Evolutionary conservation across 225 moss, liverwort and hornwort genomes (phyloP), one percentile per base, ranked within the genome.

Genomic region (Polytrichum formosum): DNA sequence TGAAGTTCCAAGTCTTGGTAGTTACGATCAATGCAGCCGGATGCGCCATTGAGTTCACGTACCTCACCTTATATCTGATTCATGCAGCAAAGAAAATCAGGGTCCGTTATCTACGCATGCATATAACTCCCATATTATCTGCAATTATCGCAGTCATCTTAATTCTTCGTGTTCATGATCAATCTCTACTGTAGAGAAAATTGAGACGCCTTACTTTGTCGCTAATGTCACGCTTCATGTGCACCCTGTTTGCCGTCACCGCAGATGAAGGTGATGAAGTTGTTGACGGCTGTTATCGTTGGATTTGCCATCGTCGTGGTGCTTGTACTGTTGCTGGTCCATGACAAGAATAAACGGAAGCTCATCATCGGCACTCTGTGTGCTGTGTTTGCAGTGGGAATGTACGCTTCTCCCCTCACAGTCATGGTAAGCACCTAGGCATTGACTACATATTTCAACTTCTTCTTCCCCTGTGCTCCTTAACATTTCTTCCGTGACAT

Each of bases 401-500:
- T 90, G 90, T 90, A 83, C 10, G 72, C 65, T 64, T 87, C 90
- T 8, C 90, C 90, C 17, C 81, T 90, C 30, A 78, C 85, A 27
- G 74, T 88, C 61, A 85, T 90, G 85, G 90, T 90, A 65, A 61
- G 54, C 37, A 6, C 20, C 26, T 19, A 58, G 21, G 13, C 13
- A 46, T 2, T 37, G 37, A 37, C 46, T 37, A 46, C 46, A 46
- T 46, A 13, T 46, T 35, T 46, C 13, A 3, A 16, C 46, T 46
- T 3, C 46, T 16, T 46, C 46, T 46, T 10, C 7, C 46, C 46
- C 46, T 46, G 2, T 46, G 46, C 46, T 46, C 46, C 13, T 46
- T 4, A 46, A 46, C 13, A 46, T 46, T 13, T 37, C 10, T 46
- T 6, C 46, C 46, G 4, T 46, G 13, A 46, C 46, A 18, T 31